Conservation (phyloP, 2,329 filamentous ascomycete species). For the Zymoseptoria ardabiliae region DNA sequence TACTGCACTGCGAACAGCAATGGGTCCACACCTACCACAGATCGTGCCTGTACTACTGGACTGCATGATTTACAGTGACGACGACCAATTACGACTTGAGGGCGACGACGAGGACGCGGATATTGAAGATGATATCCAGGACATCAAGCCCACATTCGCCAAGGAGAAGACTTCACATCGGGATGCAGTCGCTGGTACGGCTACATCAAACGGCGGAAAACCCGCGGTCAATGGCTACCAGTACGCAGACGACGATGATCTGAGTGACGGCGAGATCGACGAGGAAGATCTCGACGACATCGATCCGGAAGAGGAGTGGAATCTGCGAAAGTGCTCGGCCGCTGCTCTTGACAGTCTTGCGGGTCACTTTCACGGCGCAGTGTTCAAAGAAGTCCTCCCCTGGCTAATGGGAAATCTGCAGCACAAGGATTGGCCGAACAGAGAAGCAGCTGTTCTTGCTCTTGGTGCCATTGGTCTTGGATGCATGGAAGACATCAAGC, state of each 20-base stretch:
- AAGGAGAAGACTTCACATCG: slow-evolving; percentile 48
- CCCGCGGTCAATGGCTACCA: slow-evolving; percentile 26
- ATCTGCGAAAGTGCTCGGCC: slow-evolving; percentile 90
- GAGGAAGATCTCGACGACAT: slow-evolving; percentile 62
- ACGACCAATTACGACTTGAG: slow-evolving; percentile 80
- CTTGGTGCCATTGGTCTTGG: slow-evolving; percentile 92
- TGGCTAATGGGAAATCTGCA: slow-evolving; percentile 86
- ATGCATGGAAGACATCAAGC: slow-evolving; percentile 81
- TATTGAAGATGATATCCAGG: slow-evolving; percentile 78
- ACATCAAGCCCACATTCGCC: slow-evolving; percentile 88
- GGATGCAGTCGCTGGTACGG: slow-evolving; percentile 50
- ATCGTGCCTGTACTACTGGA: slow-evolving; percentile 87
- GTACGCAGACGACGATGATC: slow-evolving; percentile 57
- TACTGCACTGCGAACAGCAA: slow-evolving; percentile 64
- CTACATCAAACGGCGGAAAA: slow-evolving; percentile 47
- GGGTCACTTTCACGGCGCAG: slow-evolving; percentile 75
- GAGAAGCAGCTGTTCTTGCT: slow-evolving; percentile 89
- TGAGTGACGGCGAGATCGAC: slow-evolving; percentile 83
- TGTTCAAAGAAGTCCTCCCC: slow-evolving; percentile 86
- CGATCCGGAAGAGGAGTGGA: slow-evolving; percentile 89
- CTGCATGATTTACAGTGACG: slow-evolving; percentile 93
- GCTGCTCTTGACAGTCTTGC: slow-evolving; percentile 92
- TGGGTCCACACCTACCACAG: slow-evolving; percentile 71
- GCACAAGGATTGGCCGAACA: slow-evolving; percentile 81
- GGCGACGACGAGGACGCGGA: slow-evolving; percentile 78